Evolutionary conservation across 2,329 filamentous ascomycete genomes (phyloP), one percentile per base, ranked within the genome.

Genomic region (Purpureocillium lavendulum): DNA sequence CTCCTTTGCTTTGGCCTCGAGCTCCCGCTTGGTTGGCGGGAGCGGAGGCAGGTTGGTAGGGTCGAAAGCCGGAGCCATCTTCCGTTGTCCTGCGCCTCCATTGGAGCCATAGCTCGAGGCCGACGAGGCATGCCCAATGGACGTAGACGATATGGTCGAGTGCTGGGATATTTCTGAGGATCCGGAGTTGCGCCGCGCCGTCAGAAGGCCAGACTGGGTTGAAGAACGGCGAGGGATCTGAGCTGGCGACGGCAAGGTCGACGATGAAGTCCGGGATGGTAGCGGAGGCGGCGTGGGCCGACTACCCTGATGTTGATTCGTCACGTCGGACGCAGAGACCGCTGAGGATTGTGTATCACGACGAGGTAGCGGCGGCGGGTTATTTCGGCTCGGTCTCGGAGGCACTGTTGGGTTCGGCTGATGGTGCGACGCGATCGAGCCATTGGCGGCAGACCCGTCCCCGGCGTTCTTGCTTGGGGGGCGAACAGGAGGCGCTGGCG

Each of bases 161-260:
- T 67, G 59, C 41, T 71, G 62, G 3, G 76, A 80, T 11, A 69
- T 50, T 24, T 75, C 74, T 3, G 77, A 82, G 1, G 76, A 73
- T 32, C 71, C 70, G 14, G 78, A 82, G 36, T 66, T 71, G 40
- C 73, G 67, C 17, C 76, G 66, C 5, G 58, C 58, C 16, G 55
- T 55, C 28, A 70, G 54, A 12, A 57, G 38, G 4, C 46, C 47
- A 8, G 58, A 55, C 44, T 73, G 67, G 7, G 62, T 56, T 2
- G 70, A 71, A 2, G 68, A 55, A 18, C 67, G 66, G 24, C 75
- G 67, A 13, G 71, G 62, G 12, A 75, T 72, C 14, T 77, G 56
- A 21, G 66, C 62, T 7, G 75, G 74, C 4, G 64, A 61, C 38
- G 61, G 43, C 59, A 59, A 12, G 24, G 55, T 54, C 30, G 44